Base-by-base conservation (phyloP, 371 early-diverging fungal species). In the Pancytospora philotis region DNA sequence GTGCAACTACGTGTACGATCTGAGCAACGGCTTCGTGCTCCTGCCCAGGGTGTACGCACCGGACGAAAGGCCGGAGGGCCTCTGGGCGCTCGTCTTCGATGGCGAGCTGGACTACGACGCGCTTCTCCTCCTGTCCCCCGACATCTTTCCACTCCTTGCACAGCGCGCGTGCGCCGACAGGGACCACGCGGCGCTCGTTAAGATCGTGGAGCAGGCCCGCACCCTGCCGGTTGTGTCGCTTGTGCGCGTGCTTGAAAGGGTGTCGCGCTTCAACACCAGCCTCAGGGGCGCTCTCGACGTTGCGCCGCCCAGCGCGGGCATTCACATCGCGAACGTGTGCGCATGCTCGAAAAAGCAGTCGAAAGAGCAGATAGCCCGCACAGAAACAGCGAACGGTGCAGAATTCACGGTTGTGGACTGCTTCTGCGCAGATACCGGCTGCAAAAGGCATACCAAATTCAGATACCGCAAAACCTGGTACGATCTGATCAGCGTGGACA, bases 1-100 rank as follows among this genome's bases (percentile, higher is more conserved):
- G 45, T 41, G 45, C 45, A 41, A 41, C 45, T 41, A 41, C 22
- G 45, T 41, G 13, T 41, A 41, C 45, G 45, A 41, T 41, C 13
- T 13, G 13, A 13, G 13, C 13, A 41, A 41, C 13, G 45, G 45
- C 13, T 13, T 41, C 22, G 45, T 41, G 45, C 22, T 41, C 22
- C 22, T 41, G 45, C 45, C 45, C 13, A 13, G 45, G 45, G 45
- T 41, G 22, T 41, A 41, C 45, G 22, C 22, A 13, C 13, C 13
- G 13, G 45, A 41, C 22, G 45, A 41, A 22, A 22, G 22, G 13
- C 45, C 45, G 13, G 13, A 13, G 22, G 13, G 13, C 13, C 45
- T 41, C 22, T 41, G 45, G 45, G 45, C 22, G 13, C 45, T 41
- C 45, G 22, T 41, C 22, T 41, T 22, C 13, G 13, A 13, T 41